These are phyloP conservation scores for Recurvomyces mirabilis DNA, from an alignment of 495 filamentous ascomycete genomes.

Conservation along the genomic window DNA sequence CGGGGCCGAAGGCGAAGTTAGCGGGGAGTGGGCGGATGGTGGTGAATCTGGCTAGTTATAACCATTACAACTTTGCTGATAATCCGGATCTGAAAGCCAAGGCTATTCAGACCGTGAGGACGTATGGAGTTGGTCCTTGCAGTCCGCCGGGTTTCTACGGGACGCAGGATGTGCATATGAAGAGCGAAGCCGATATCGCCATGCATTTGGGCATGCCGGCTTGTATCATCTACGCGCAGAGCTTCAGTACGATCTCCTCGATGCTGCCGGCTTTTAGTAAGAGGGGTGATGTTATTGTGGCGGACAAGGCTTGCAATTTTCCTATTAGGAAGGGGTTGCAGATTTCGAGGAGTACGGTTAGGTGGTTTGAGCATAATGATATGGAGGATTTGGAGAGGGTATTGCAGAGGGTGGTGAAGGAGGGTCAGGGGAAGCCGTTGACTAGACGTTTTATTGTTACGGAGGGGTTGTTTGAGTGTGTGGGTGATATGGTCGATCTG, in stretches of 20 bases:
- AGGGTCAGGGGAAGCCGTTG: slow-evolving; percentile 76
- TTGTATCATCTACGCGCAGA: slow-evolving; percentile 90
- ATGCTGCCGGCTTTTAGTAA: slow-evolving; percentile 96
- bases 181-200: slow-evolving; percentile 88
- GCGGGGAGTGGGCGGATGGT: slow-evolving; percentile 62
- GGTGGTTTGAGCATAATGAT: slow-evolving; percentile 94
- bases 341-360: slow-evolving; percentile 76
- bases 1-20: slow-evolving; percentile 81
- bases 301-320: slow-evolving; percentile 90
- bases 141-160: slow-evolving; percentile 96
- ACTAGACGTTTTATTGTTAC: slow-evolving; percentile 94
- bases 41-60: slow-evolving; percentile 82
- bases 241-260: slow-evolving; percentile 85
- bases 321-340: slow-evolving; percentile 89
- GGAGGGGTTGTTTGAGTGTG: slow-evolving; percentile 85
- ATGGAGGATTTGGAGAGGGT: slow-evolving; percentile 86
- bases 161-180: slow-evolving; percentile 96
- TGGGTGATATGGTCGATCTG: slow-evolving; percentile 75
- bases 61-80: slow-evolving; percentile 90
- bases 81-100: slow-evolving; percentile 90
- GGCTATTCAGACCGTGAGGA: slow-evolving; percentile 83
- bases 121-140: slow-evolving; percentile 92
- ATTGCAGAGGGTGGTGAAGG: slow-evolving; percentile 71
- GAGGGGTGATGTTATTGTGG: slow-evolving; percentile 93
- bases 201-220: slow-evolving; percentile 71